Conservation (phyloP, 306 rosid species). For the Lathyrus tuberosus region DNA sequence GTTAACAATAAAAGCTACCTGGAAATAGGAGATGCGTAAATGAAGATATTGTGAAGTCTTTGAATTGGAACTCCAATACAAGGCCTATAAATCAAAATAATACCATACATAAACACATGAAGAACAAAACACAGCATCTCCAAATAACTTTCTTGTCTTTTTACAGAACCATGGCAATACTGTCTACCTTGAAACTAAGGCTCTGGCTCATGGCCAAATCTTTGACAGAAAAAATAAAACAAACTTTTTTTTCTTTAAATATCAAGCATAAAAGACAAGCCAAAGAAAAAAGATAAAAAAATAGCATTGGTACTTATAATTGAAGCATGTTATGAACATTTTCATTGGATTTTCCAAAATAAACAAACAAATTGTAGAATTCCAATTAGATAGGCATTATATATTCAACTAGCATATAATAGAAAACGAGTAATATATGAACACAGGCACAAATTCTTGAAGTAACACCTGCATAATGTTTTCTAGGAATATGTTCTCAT, state of each 20-base stretch:
- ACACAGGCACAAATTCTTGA: conserved; percentile 69
- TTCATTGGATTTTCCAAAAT: background rate
- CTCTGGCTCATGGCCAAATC: background rate
- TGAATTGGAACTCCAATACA: no score
- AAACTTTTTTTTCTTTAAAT: background rate
- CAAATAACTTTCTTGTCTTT: background rate
- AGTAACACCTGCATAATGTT: conserved; percentile 86
- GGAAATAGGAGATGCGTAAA: no score
- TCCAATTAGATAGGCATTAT: background rate
- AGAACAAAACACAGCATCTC: background rate
- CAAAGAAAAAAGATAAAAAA: background rate
- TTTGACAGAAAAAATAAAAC: conserved; percentile 5
- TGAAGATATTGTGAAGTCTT: no score
- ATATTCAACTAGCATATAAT: conserved; percentile 15
- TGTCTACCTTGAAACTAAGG: background rate
- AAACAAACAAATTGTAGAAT: background rate
- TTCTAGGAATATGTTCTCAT: conserved; percentile 89
- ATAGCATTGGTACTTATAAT: no score
- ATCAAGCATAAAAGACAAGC: conserved; percentile 1
- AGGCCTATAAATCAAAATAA: no score
- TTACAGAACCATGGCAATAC: background rate
- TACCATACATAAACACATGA: no score
- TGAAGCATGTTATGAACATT: no score
- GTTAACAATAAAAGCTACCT: no score
- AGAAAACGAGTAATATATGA: conserved; percentile 9